Evolutionary conservation across 2,329 filamentous ascomycete species (phyloP), one percentile per base, ranked within the genome.

Genomic region (Xylaria multiplex): DNA sequence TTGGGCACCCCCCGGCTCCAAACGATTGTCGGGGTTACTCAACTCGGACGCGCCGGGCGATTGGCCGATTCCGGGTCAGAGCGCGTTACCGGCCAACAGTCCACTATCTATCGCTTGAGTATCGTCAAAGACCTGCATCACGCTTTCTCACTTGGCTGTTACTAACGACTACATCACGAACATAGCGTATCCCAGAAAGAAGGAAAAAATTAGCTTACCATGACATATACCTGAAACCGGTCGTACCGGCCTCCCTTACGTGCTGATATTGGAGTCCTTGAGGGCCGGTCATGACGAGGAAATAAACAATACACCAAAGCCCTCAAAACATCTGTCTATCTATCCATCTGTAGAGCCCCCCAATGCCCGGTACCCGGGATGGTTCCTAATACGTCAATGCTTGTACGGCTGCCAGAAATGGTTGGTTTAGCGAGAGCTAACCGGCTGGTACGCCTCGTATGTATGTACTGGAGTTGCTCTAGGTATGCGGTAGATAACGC

Each of bases 41-140:
- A 69, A 69, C 67, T 69, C 59, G 67, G 67, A 63, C 56, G 67
- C 40, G 49, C 67, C 67, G 67, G 27, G 62, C 16, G 24, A 56
- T 6, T 50, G 54, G 49, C 62, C 62, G 65, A 59, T 50, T 56
- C 53, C 48, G 49, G 64, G 50, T 49, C 27, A 49, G 30, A 55
- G 22, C 27, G 22, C 7, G 55, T 57, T 19, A 37, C 54, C 45
- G 19, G 46, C 46, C 19, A 27, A 27, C 50, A 53, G 32, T 11
- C 22, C n/a, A 27, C n/a, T 22, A 40, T 13, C 52, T 55, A 24
- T 13, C 13, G 30, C 37, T 8, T 30, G 56, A 43, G 22, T 42
- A 37, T 43, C 49, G 64, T 56, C 27, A 6, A 6, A 53, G 64
- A 30, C 60, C 60, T 64, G 50, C 56, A 40, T 59, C 37, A 27